phyloP scores from a whole-genome alignment of 2,329 filamentous ascomycete species.

The Fusarium sp. region DNA sequence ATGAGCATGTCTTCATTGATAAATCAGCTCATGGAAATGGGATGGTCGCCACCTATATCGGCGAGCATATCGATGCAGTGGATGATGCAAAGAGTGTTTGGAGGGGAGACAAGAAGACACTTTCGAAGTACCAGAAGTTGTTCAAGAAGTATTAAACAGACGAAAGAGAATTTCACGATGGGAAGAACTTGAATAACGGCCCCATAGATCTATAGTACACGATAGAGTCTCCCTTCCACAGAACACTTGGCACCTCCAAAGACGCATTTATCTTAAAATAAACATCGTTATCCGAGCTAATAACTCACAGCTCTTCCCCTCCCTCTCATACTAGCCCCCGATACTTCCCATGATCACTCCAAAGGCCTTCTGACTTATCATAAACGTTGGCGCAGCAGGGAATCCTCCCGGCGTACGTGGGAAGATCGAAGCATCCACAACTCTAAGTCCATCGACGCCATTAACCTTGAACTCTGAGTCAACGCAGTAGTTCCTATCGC shows the following conservation, averaged over 20 bases:
- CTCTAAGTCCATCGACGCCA: slow-evolving; percentile 63
- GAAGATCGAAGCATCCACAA: slow-evolving; percentile 69
- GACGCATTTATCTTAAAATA: rapidly evolving
- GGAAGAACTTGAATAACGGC: rapidly evolving
- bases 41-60: slow-evolving; percentile 44
- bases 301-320: too few relatives aligned
- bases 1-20: slow-evolving; percentile 46
- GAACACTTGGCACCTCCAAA: rapidly evolving
- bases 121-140: slow-evolving; percentile 36
- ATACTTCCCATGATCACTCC: not conserved
- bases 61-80: slow-evolving; percentile 41
- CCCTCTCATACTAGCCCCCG: rapidly evolving
- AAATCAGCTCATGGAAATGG: slow-evolving; percentile 42
- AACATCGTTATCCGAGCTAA: rapidly evolving
- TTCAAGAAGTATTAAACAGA: slow-evolving; percentile 33
- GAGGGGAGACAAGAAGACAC: slow-evolving; percentile 29
- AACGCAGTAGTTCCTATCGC: slow-evolving; percentile 63
- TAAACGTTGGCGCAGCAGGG: slow-evolving; percentile 25
- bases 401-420: slow-evolving; percentile 46
- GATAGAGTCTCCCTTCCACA: too few relatives aligned
- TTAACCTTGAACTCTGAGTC: slow-evolving; percentile 66
- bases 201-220: not conserved
- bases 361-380: slow-evolving; percentile 31
- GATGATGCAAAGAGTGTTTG: slow-evolving; percentile 40
- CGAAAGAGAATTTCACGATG: rapidly evolving